These are phyloP conservation scores for Torulaspora globosa DNA, from an alignment of 1,139 yeast species.

Conservation along the genomic window DNA sequence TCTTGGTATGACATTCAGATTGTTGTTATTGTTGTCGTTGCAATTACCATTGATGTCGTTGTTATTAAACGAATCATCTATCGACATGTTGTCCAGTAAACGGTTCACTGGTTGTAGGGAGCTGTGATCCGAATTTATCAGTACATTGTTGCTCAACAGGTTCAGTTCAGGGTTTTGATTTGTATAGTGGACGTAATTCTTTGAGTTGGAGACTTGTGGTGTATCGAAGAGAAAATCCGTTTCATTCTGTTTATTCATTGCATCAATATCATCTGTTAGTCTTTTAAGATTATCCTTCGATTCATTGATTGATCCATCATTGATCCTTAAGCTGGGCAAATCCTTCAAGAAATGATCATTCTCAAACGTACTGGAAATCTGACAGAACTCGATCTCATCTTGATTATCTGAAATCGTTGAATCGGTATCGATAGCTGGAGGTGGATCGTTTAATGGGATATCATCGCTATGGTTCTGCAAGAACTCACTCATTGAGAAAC, in stretches of 20 bases:
- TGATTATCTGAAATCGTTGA: constrained; percentile 18
- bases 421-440: constrained; percentile 13
- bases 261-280: constrained; percentile 14
- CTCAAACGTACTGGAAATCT: constrained; percentile 10
- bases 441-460: constrained; percentile 6
- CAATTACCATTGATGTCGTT: constrained; percentile 5
- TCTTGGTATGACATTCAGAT: constrained; percentile 19
- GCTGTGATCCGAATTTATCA: constrained; percentile 7
- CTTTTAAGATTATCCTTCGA: constrained; percentile 8
- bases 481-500: constrained; percentile 4
- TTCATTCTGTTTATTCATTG: constrained; percentile 12
- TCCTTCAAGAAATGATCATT: constrained; percentile 7
- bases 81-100: constrained; percentile 20
- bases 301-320: constrained; percentile 6
- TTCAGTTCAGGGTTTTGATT: constrained; percentile 7
- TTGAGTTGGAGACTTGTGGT: constrained; percentile 1
- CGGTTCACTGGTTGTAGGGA: constrained; percentile 18
- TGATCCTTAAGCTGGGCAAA: constrained; percentile 7
- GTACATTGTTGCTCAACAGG: constrained; percentile 3
- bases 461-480: constrained; percentile 9
- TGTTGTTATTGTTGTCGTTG: not conserved
- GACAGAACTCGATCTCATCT: constrained; percentile 15
- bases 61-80: constrained; percentile 18
- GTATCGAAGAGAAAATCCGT: constrained; percentile 8
- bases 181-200: constrained; percentile 8